These are phyloP conservation scores for Arxiozyma slooffiae DNA, from an alignment of 1,139 yeast genomes.

Conservation along the genomic window DNA sequence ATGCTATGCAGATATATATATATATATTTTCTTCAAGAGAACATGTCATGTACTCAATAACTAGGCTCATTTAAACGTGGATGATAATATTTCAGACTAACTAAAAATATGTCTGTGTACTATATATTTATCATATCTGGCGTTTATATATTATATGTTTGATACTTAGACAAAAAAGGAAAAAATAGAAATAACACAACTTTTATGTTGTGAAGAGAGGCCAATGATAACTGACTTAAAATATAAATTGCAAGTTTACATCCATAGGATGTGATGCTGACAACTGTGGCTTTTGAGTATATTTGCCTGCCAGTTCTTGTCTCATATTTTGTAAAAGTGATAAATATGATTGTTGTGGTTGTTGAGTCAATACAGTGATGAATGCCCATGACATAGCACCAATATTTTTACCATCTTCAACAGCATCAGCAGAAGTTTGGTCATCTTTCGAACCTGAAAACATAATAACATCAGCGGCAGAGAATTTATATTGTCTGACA, in stretches of 20 bases:
- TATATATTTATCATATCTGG: not conserved
- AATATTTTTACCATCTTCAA: constrained; percentile 65
- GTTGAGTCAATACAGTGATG: constrained; percentile 54
- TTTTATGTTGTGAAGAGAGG: no score
- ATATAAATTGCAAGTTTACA: constrained; percentile 54
- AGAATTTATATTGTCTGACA: constrained; percentile 51
- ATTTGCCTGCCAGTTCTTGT: constrained; percentile 53
- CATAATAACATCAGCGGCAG: constrained; percentile 82
- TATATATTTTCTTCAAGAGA: not conserved
- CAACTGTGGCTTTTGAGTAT: constrained; percentile 83
- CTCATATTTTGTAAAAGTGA: constrained; percentile 77
- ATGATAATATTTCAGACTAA: no score
- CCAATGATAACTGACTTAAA: constrained; percentile 5
- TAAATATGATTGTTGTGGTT: constrained; percentile 67
- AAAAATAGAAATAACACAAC: not conserved
- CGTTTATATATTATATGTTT: not conserved
- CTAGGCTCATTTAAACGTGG: no score
- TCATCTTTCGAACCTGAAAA: constrained; percentile 87
- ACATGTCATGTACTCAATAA: not conserved
- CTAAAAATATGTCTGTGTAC: no score
- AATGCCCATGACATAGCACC: constrained; percentile 96
- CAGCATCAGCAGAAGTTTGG: constrained; percentile 72
- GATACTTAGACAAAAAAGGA: not conserved
- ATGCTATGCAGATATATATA: not conserved
- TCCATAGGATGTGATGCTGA: constrained; percentile 80